Conservation (phyloP, 1,284 basidiomycete species). For the Apiotrichum montevideense region DNA sequence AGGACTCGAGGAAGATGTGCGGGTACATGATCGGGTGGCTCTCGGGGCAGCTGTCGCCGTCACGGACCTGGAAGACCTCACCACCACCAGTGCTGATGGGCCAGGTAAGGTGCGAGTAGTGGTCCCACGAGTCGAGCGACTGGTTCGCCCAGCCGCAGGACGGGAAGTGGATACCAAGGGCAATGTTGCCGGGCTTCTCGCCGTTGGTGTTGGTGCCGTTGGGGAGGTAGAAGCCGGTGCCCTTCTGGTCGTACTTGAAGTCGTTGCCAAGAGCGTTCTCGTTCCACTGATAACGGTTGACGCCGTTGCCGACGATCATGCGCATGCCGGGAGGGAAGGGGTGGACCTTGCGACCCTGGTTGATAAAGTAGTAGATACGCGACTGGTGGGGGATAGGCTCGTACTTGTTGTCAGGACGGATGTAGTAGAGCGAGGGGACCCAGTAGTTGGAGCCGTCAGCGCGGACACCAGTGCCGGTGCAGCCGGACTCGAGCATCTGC, state of each 20-base stretch:
- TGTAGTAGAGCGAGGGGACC: conserved; percentile 49
- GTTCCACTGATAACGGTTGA: conserved; percentile 19
- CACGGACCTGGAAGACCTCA: conserved; percentile 13
- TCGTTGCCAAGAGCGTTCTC: conserved; percentile 19
- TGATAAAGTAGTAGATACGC: conserved; percentile 37
- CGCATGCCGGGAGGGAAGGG: conserved; percentile 42
- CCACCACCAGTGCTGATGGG: conserved; percentile 18
- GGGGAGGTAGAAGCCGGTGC: conserved; percentile 24
- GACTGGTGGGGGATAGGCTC: conserved; percentile 26
- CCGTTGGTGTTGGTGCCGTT: conserved; percentile 27
- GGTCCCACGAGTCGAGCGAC: conserved; percentile 29
- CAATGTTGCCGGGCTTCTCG: conserved; percentile 8
- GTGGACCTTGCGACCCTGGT: conserved; percentile 23
- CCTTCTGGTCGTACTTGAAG: conserved; percentile 26
- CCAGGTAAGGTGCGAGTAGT: conserved; percentile 42
- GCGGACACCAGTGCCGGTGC: conserved; percentile 30
- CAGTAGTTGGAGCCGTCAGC: conserved; percentile 50
- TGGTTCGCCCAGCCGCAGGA: conserved; percentile 34
- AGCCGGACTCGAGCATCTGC: conserved; percentile 26
- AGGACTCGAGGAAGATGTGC: conserved; percentile 33
- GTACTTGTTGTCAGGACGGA: conserved; percentile 26
- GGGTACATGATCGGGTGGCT: conserved; percentile 38
- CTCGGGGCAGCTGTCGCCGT: conserved; percentile 27
- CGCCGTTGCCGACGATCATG: conserved; percentile 37
- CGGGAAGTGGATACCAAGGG: conserved; percentile 32